Base-by-base conservation (phyloP, 257 asterid genomes). In the Lycium ferocissimum region DNA sequence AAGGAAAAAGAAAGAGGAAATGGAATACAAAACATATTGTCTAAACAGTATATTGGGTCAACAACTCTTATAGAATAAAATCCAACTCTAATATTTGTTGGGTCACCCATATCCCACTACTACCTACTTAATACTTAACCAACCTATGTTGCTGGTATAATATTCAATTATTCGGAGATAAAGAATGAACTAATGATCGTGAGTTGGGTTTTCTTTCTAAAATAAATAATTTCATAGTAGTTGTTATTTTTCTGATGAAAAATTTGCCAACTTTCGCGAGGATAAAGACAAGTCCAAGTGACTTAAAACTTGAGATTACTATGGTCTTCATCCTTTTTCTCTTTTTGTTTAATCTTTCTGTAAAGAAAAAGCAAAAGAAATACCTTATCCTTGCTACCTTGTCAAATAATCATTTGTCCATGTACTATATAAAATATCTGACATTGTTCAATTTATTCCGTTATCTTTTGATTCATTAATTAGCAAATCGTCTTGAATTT, bases 21-120 rank as follows among this genome's bases (percentile, higher is more conserved):
- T 51, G 45, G 5, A 51, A 49, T 73, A 20, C 18, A 75, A 75
- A 49, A 4, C 40, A 47, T 73, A 45, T 45, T 73, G 17, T 2
- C 12, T 2, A 49, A 49, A 22, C 7, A 12, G 49, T 22, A 26
- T 14, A 45, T 63, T 69, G 72, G 81, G 15, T 62, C 17, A 70
- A 83, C 86, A 53, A 71, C 79, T 14, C 33, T 26, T 26, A 26
- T 26, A 26, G 33, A 26, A 26, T 26, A 26, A 26, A 26, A 26
- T 26, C 33, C 81, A 80, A 79, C 57, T 45, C 38, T 83, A 85
- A 17, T 85, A 53, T 62, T 80, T 71, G 53, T 71, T 83, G 88
- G 85, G 80, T 85, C 85, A 79, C 59, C 82, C 86, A 47, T 45
- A 85, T 80, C 86, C 85, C 38, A 83, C 12, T 22, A 22, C 33